These are phyloP conservation scores for Linum usitatissimum DNA, from an alignment of 345 rosid genomes.

Conservation along the genomic window DNA sequence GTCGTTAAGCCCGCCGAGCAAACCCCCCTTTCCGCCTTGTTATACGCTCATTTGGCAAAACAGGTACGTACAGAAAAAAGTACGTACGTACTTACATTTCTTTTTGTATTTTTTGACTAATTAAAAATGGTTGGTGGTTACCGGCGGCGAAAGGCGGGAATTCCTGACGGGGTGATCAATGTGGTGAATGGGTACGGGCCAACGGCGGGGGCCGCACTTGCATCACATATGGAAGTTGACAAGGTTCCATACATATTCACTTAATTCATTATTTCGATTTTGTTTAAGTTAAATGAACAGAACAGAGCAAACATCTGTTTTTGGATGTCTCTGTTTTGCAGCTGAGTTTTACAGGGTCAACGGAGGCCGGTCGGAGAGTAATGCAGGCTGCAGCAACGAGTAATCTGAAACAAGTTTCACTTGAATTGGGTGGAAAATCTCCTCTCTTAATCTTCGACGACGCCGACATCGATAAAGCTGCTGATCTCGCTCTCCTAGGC, in stretches of 20 bases:
- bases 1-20: conserved; percentile 86
- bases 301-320: too few relatives aligned
- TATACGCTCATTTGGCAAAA: conserved; percentile 49
- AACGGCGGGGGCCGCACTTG: conserved; percentile 81
- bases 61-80: neutral
- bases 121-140: neutral
- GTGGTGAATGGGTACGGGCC: conserved; percentile 78
- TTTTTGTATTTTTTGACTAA: too few relatives aligned
- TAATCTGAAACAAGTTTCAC: conserved; percentile 1
- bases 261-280: too few relatives aligned
- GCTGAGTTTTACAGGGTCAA: conserved; percentile 7
- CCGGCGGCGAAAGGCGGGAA: conserved; percentile 49
- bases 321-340: neutral
- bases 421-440: conserved; percentile 7
- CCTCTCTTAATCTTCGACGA: conserved; percentile 4
- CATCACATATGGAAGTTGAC: conserved; percentile 91
- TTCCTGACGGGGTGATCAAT: conserved; percentile 84
- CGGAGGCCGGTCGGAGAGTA: neutral
- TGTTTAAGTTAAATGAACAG: too few relatives aligned
- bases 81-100: too few relatives aligned
- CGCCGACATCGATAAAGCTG: conserved; percentile 5
- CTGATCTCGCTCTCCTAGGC: neutral
- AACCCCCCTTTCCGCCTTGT: conserved; percentile 79
- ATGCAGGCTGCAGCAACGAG: neutral
- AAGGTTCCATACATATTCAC: conserved; percentile 16